Base-by-base conservation (phyloP, 495 filamentous ascomycete genomes). In the Penicillium chermesinum region DNA sequence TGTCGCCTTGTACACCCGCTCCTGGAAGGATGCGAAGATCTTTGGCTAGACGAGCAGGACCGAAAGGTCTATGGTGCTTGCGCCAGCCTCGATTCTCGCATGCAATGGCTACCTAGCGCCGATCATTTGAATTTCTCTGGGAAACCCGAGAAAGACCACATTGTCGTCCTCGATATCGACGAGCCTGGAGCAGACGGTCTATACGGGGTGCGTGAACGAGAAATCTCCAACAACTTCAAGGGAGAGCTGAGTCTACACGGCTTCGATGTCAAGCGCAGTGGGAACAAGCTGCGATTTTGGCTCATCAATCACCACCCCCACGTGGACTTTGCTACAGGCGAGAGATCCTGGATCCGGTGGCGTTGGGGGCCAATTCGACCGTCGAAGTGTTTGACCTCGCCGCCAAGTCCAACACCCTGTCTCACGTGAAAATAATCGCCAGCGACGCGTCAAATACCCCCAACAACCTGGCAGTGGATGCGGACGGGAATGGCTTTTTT, bases 1-100 rank as follows among this genome's bases (percentile, higher is more conserved):
- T 6, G 30, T 16, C 48, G 48, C 35, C 2, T 50, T 4, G 21
- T 34, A 13, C 48, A 58, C 32, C 48, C 48, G 9, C 33, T 50
- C 14, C 25, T 54, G 46, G 52, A 41, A 21, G 52, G 52, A 2
- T 55, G 53, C 35, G 53, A 55, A 40, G 43, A 55, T 25, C 21
- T 55, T 1, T 55, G 48, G 53, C 27, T 55, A 2, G 48, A 51
- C 19, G 5, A 50, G 3, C 7, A 17, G 15, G 44, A 14, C 9
- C 44, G 53, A 37, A 55, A 51, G 27, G 35, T 51, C 1, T 55
- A 55, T 16, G 53, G 20, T 10, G 15, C 44, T 2, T 55, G 53
- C 20, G 30, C 43, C 19, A 51, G 32, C 7, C 7, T 42, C 20
- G 35, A 13, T 1, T 35, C 20, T 20, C 47, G 37, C 7, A 37